Evolutionary conservation across 768 basidiomycete species (phyloP), one percentile per base, ranked within the genome.

Genomic region (Phylloporus sp.): DNA sequence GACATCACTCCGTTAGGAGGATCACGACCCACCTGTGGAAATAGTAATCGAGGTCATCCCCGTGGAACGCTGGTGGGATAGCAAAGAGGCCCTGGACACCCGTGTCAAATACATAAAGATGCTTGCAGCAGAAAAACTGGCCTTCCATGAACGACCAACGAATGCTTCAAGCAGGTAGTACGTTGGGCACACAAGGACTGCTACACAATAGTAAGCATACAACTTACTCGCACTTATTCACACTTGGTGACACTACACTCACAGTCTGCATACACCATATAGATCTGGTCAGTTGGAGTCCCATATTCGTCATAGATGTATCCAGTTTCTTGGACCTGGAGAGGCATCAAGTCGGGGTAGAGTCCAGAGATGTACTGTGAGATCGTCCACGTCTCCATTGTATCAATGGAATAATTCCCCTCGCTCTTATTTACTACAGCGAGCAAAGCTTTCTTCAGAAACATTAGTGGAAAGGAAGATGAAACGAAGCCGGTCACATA

Each of bases 191-290:
- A 67, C 55, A 52, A 74, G 61, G 22, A 71, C 67, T 0, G 70
- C 73, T 73, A 39, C 3, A 32, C 7, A 2, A 26, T 6, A 22
- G 28, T 40, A 15, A 23, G 23, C 23, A 23, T 40, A 20, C 22
- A 40, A 13, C 9, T 12, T 10, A 1, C 8, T 15, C 13, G 5
- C 0, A 12, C 39, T 26, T 13, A 9, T 47, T 11, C 4, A 5
- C 23, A 24, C 12, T 1, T 12, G 8, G 10, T 31, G 10, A 26
- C 57, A 23, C 4, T 10, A 10, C 22, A 55, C 65, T 47, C 48
- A 78, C 77, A 59, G 55, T 79, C 77, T 0, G 73, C 73, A 64
- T 72, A 71, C 15, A 72, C 72, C 6, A 55, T 52, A 11, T 45
- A 69, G 5, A 60, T 71, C 45, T 75, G 74, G 24, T 68, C 60